Conservation (phyloP, 768 basidiomycete species). For the Boletus insuetus region DNA sequence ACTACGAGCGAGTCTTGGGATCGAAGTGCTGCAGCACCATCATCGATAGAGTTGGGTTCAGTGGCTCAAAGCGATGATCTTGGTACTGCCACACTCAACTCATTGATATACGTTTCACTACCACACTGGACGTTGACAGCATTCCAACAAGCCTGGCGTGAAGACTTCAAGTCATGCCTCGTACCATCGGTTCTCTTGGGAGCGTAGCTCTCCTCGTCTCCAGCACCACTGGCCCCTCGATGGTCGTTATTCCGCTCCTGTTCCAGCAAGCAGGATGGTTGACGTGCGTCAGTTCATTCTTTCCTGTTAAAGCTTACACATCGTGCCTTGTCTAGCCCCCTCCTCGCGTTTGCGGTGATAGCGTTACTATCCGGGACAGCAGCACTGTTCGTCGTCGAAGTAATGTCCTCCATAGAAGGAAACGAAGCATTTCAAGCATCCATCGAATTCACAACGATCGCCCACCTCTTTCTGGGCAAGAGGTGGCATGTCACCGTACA, state of each 20-base stretch:
- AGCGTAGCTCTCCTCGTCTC: slow-evolving; percentile 28
- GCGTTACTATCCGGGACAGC: slow-evolving; percentile 21
- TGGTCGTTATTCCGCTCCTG: slow-evolving; percentile 21
- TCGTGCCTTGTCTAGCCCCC: slow-evolving; percentile 6
- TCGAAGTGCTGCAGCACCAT: too few relatives aligned
- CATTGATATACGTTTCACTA: too few relatives aligned
- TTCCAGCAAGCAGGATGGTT: slow-evolving; percentile 29
- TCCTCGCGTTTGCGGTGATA: slow-evolving; percentile 16
- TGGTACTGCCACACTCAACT: too few relatives aligned
- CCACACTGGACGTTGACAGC: too few relatives aligned
- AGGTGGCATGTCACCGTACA: slow-evolving; percentile 24
- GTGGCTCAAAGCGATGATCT: too few relatives aligned
- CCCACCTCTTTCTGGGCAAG: slow-evolving; percentile 25
- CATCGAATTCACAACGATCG: slow-evolving; percentile 27
- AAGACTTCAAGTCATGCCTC: slow-evolving; percentile 12
- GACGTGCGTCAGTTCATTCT: slow-evolving; percentile 12
- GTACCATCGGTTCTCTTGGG: slow-evolving; percentile 21
- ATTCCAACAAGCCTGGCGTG: too few relatives aligned
- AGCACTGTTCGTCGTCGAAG: slow-evolving; percentile 18
- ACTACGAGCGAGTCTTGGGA: too few relatives aligned
- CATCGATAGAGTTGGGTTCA: too few relatives aligned
- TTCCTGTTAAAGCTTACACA: neutral
- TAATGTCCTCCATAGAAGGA: slow-evolving; percentile 27
- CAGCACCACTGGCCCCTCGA: slow-evolving; percentile 22
- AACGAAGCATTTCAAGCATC: slow-evolving; percentile 22